These are phyloP conservation scores for Closterium sp. DNA, from an alignment of 139 green algal species.

Conservation along the genomic window DNA sequence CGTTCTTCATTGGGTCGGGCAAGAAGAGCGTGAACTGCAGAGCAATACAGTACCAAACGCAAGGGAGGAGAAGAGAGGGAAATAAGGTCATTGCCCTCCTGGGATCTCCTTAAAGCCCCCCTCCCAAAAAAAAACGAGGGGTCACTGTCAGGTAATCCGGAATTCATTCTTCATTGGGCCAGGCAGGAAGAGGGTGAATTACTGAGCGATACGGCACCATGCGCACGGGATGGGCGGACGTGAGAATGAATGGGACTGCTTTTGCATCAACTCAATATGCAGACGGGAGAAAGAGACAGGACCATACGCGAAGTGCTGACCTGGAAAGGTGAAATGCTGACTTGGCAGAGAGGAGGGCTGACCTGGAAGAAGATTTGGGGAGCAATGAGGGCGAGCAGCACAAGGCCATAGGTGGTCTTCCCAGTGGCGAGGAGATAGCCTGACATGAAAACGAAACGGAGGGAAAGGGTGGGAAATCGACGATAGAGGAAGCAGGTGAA, in stretches of 20 bases:
- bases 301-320: not conserved
- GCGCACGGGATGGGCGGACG: too few relatives aligned
- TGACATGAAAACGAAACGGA: slow-evolving; percentile 55
- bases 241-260: too few relatives aligned
- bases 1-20: slow-evolving; percentile 94
- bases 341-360: not conserved
- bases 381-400: slow-evolving; percentile 87
- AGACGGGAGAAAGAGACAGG: not conserved
- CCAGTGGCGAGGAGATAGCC: slow-evolving; percentile 85
- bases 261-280: not conserved
- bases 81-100: too few relatives aligned
- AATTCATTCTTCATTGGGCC: too few relatives aligned
- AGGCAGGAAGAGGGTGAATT: too few relatives aligned
- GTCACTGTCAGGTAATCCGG: too few relatives aligned
- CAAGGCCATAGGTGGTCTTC: slow-evolving; percentile 77
- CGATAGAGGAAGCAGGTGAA: too few relatives aligned
- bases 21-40: slow-evolving; percentile 94
- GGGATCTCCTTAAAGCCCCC: too few relatives aligned
- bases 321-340: not conserved
- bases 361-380: slow-evolving; percentile 74
- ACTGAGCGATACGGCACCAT: too few relatives aligned
- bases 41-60: not conserved
- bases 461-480: slow-evolving; percentile 5
- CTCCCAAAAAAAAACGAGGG: too few relatives aligned
- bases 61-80: too few relatives aligned